Evolutionary conservation across 768 basidiomycete genomes (phyloP).

Genomic region (Panaeolus cyanescens): DNA sequence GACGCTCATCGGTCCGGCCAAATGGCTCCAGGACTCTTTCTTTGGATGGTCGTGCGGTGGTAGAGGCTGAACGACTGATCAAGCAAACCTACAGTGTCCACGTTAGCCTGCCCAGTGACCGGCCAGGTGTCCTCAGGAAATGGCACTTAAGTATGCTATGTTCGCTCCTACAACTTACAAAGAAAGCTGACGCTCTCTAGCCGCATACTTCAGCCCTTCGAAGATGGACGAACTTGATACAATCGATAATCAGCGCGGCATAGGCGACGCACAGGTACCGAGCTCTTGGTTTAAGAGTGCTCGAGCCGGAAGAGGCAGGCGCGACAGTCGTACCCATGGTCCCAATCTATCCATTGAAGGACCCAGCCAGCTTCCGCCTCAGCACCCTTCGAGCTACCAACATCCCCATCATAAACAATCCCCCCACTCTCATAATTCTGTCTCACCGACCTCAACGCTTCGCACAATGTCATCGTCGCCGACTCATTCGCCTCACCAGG

Average conservation of each 20-base stretch:
- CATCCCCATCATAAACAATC: conserved; percentile 25
- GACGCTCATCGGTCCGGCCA: conserved; percentile 25
- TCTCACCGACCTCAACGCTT: conserved; percentile 29
- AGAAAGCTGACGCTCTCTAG: conserved; percentile 42
- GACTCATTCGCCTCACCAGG: conserved; percentile 37
- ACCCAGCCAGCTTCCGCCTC: conserved; percentile 10
- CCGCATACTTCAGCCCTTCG: conserved; percentile 84
- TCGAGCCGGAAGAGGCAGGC: conserved; percentile 62
- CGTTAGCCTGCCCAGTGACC: conserved; percentile 61
- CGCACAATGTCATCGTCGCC: conserved; percentile 41
- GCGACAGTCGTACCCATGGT: conserved; percentile 47
- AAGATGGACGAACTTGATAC: conserved; percentile 71
- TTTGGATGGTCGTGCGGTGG: conserved; percentile 37
- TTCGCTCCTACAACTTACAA: conserved; percentile 4
- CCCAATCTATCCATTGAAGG: conserved; percentile 1
- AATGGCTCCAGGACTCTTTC: conserved; percentile 30
- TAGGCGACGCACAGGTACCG: conserved; percentile 68
- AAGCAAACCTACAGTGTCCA: conserved; percentile 87
- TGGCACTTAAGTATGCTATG: conserved; percentile 77
- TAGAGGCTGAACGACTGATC: conserved; percentile 65
- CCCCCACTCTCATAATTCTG: conserved; percentile 23
- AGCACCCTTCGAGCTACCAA: conserved; percentile 7
- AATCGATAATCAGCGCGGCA: conserved; percentile 66
- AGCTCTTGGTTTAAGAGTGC: conserved; percentile 82
- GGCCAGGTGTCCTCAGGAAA: conserved; percentile 59